Evolutionary conservation across 2,329 filamentous ascomycete genomes (phyloP).

Genomic region (Fusarium agapanthi): DNA sequence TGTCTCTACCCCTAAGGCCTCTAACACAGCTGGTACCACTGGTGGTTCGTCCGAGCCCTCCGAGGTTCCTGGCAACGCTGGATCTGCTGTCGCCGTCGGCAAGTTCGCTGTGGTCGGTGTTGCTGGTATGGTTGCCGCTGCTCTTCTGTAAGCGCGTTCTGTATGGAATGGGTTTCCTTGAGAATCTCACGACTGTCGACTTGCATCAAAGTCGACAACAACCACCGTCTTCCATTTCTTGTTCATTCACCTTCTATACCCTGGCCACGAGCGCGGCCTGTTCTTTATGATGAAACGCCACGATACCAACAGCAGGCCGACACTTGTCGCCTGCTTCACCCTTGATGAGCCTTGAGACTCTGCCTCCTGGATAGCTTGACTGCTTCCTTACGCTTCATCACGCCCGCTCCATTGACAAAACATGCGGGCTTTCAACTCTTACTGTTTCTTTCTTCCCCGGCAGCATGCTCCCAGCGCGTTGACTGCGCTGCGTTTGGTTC

Average conservation of each 20-base stretch:
- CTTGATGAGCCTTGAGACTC: constrained; percentile 38
- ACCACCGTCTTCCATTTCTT: constrained; percentile 32
- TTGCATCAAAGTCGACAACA: constrained; percentile 18
- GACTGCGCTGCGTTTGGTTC: constrained; percentile 39
- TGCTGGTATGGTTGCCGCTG: constrained; percentile 59
- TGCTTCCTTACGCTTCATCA: constrained; percentile 42
- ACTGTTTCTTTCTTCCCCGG: constrained; percentile 39
- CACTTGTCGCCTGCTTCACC: constrained; percentile 36
- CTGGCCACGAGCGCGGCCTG: constrained; percentile 23
- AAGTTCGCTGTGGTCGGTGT: constrained; percentile 59
- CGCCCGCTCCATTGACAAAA: constrained; percentile 29
- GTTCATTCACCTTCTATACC: constrained; percentile 28
- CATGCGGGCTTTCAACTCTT: constrained; percentile 32
- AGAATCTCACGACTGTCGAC: constrained; percentile 21
- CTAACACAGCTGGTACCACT: constrained; percentile 27
- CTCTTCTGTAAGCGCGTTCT: constrained; percentile 57
- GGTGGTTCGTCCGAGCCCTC: constrained; percentile 45
- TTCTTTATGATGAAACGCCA: constrained; percentile 43
- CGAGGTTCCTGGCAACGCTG: constrained; percentile 53
- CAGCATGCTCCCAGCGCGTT: constrained; percentile 40
- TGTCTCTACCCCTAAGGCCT: constrained; percentile 32
- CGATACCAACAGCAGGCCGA: constrained; percentile 35
- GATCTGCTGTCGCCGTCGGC: constrained; percentile 53
- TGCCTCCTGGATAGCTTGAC: constrained; percentile 40
- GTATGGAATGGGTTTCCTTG: neutral